These are phyloP conservation scores for Silene latifolia DNA, from an alignment of 148 eudicot species.

Conservation along the genomic window DNA sequence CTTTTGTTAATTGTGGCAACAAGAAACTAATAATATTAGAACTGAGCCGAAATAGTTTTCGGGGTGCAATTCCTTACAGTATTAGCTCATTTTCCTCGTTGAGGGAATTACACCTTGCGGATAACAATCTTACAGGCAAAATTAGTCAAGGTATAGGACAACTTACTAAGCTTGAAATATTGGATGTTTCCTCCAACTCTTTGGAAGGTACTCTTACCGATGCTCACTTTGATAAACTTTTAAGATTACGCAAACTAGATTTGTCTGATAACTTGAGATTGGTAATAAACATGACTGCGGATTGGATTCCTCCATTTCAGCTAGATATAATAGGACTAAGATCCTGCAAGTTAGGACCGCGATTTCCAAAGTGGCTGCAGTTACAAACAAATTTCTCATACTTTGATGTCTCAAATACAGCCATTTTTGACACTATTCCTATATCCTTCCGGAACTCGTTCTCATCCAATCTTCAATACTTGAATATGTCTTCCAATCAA, in stretches of 20 bases:
- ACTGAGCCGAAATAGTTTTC: constrained; percentile 10
- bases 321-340: background rate
- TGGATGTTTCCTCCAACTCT: background rate
- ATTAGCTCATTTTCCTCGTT: constrained; percentile 18
- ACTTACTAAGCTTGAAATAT: constrained; percentile 23
- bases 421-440: constrained; percentile 9
- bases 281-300: background rate
- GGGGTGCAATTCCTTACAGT: constrained; percentile 25
- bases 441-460: too few relatives aligned
- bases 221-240: constrained; percentile 21
- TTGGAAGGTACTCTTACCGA: background rate
- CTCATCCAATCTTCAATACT: too few relatives aligned
- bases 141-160: constrained; percentile 12
- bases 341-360: constrained; percentile 21
- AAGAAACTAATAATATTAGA: background rate
- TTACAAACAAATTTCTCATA: background rate
- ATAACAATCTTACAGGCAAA: constrained; percentile 18
- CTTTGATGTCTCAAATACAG: constrained; percentile 6
- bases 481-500: too few relatives aligned
- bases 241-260: constrained; percentile 13
- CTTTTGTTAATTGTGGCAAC: too few relatives aligned
- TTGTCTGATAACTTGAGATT: background rate
- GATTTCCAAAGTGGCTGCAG: background rate
- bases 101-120: background rate
- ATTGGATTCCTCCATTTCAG: constrained; percentile 19